phyloP scores from a whole-genome alignment of 202 grass and related monocot genomes.

The Schoenoplectus tabernaemontani region DNA sequence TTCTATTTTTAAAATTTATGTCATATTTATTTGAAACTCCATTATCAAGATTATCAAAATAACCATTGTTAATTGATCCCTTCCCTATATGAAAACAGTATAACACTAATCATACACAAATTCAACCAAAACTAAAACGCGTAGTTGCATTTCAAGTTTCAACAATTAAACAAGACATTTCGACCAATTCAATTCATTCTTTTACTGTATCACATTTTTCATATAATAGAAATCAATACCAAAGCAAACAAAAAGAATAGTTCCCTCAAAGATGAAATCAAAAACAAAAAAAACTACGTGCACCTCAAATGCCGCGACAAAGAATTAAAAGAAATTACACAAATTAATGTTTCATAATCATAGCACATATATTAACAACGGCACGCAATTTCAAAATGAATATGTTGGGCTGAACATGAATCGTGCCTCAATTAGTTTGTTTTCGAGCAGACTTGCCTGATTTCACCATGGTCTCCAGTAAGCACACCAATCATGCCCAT shows the following conservation, averaged over 20 bases:
- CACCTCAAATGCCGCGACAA: not conserved
- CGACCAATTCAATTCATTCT: not conserved
- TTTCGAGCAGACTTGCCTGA: constrained; percentile 42
- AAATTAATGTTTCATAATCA: not conserved
- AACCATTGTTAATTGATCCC: too few relatives aligned
- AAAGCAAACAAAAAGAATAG: not conserved
- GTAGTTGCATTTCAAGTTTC: not conserved
- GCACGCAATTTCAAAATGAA: not conserved
- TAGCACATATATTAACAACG: not conserved
- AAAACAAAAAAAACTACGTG: not conserved
- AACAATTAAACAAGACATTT: not conserved
- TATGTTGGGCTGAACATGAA: not conserved
- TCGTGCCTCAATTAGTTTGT: constrained; percentile 13
- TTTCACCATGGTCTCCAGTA: constrained; percentile 35
- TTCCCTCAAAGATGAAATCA: not conserved
- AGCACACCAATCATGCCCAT: constrained; percentile 45
- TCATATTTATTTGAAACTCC: too few relatives aligned
- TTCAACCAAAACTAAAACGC: too few relatives aligned
- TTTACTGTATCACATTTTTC: not conserved
- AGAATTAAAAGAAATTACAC: not conserved
- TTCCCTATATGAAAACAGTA: too few relatives aligned
- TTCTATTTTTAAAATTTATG: too few relatives aligned
- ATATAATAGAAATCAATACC: not conserved
- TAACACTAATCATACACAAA: too few relatives aligned
- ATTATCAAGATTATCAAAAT: too few relatives aligned